Conservation (phyloP, 495 filamentous ascomycete genomes). For the Haplographium delicatum region DNA sequence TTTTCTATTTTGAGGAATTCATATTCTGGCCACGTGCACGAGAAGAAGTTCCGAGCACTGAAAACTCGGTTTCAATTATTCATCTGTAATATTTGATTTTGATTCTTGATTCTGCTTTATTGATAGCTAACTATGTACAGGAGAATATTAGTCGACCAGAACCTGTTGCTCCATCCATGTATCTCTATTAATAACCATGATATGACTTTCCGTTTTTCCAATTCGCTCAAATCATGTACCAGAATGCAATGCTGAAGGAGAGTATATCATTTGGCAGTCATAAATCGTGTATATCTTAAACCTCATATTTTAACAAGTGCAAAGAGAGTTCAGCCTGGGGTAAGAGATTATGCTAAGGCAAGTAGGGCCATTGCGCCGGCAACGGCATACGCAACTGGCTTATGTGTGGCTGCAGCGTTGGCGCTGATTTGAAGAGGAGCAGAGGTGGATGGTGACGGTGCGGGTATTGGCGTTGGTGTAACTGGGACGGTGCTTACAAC, state of each 20-base stretch:
- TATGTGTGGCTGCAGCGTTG: slow-evolving; percentile 11
- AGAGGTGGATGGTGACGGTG: slow-evolving; percentile 3
- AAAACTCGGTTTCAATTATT: too few species aligned
- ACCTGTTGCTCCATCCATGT: neutral
- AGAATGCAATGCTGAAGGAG: slow-evolving; percentile 1
- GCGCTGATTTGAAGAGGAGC: slow-evolving; percentile 11
- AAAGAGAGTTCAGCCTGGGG: neutral
- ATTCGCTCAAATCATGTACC: neutral
- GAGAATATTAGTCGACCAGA: neutral
- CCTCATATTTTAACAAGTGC: neutral
- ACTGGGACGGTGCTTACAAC: neutral
- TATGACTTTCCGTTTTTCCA: neutral
- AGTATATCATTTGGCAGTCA: slow-evolving; percentile 8
- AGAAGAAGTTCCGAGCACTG: too few species aligned
- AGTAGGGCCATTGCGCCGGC: slow-evolving; percentile 21
- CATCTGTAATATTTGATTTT: neutral
- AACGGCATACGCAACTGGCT: slow-evolving; percentile 14
- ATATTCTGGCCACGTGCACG: too few species aligned
- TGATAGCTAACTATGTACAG: slow-evolving; percentile 2
- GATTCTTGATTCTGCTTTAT: neutral
- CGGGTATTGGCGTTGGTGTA: neutral
- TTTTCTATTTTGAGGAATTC: too few species aligned
- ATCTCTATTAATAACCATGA: neutral
- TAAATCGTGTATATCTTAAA: slow-evolving; percentile 1
- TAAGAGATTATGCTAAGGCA: slow-evolving; percentile 12